Conservation (phyloP, 345 rosid genomes). For the Populus deltoides region DNA sequence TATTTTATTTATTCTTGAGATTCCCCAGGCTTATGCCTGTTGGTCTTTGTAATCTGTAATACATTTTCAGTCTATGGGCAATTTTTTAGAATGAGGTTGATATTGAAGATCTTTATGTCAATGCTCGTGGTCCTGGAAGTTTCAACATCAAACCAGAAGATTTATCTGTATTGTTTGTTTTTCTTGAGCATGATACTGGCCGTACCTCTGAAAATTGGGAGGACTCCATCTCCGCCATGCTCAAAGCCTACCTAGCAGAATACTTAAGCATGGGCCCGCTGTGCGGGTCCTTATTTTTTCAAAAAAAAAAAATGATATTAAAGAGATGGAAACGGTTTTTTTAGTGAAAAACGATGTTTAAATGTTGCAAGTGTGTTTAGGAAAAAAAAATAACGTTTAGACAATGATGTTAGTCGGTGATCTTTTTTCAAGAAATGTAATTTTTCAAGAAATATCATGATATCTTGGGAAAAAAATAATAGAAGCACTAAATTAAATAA, state of each 20-base stretch:
- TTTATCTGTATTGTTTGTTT: background rate
- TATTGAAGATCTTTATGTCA: background rate
- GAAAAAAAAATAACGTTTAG: no score
- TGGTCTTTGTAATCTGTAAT: background rate
- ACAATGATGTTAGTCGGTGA: no score
- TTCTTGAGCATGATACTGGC: background rate
- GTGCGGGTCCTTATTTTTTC: no score
- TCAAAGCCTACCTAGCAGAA: background rate
- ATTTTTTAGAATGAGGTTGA: background rate
- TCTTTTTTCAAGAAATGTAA: no score
- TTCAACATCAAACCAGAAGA: background rate
- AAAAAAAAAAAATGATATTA: no score
- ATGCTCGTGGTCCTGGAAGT: background rate
- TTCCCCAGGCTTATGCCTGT: background rate
- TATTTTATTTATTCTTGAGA: background rate
- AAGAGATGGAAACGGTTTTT: no score
- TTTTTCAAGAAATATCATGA: no score
- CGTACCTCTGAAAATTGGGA: background rate
- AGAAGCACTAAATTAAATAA: no score
- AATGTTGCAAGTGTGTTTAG: no score
- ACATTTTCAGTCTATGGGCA: background rate
- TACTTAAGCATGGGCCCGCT: background rate
- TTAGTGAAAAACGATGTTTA: no score
- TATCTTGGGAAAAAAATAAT: no score
- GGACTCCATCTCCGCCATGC: background rate